A percentile compares a stretch with the other conserved stretches of the same genome.
Conservation (phyloP, 257 asterid species). For the Scutellaria galericulata region DNA sequence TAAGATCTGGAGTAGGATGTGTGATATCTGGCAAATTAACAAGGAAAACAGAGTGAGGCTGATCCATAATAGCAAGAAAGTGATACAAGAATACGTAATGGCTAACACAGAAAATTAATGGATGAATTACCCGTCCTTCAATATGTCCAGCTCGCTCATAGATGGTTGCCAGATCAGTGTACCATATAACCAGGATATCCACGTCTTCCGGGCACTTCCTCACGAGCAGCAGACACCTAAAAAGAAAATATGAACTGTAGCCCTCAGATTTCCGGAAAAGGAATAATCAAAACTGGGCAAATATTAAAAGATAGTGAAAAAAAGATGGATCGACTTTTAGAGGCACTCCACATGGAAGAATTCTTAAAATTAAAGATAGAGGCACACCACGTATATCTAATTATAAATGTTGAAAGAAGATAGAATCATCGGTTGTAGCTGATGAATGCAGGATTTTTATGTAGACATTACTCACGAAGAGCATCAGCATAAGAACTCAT, state of each 20-base stretch:
- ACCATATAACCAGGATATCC: slow-evolving; percentile 80
- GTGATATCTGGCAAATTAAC: slow-evolving; percentile 72
- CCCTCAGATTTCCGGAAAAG: neutral
- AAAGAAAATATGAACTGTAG: slow-evolving; percentile 15
- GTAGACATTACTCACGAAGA: slow-evolving; percentile 78
- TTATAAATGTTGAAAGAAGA: neutral
- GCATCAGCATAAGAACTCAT: slow-evolving; percentile 99
- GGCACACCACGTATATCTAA: slow-evolving; percentile 17
- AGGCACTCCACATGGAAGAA: slow-evolving; percentile 16
- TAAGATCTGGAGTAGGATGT: slow-evolving; percentile 99
- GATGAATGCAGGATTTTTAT: slow-evolving; percentile 1
- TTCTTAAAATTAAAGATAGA: neutral
- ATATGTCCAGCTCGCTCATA: slow-evolving; percentile 98
- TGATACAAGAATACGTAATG: neutral
- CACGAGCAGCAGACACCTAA: slow-evolving; percentile 97
- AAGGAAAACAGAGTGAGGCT: slow-evolving; percentile 17
- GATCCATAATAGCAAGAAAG: slow-evolving; percentile 5
- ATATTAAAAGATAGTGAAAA: neutral
- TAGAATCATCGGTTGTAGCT: neutral
- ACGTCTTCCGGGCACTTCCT: slow-evolving; percentile 95
- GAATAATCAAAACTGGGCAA: neutral
- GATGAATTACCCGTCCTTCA: slow-evolving; percentile 73
- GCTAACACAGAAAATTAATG: slow-evolving; percentile 14
- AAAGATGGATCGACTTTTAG: neutral
- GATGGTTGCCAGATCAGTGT: slow-evolving; percentile 96